Base-by-base conservation (phyloP, 768 basidiomycete species). In the Amyloporia xantha region DNA sequence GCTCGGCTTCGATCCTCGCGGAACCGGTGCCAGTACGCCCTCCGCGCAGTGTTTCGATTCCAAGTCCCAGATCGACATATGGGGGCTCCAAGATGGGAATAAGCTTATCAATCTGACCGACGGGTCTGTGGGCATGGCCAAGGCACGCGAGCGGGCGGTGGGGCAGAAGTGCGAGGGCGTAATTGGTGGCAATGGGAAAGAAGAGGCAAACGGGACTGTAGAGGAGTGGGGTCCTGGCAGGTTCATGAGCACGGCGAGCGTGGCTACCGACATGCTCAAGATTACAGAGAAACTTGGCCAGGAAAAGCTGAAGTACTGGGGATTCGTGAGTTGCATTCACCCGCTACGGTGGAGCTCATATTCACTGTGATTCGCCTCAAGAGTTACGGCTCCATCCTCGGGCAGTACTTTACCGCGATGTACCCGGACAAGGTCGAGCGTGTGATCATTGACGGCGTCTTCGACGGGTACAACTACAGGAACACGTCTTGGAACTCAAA, bases 351-450 rank as follows among this genome's bases (percentile, higher is more conserved):
- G 23, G 27, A 20, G 38, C 17, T 12, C n/a, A 0, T 1, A 33
- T 19, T 19, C 2, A 35, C 48, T 2, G 6, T 20, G 7, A 12
- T 5, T 4, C 12, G 2, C n/a, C 19, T 5, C 4, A 37, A 57
- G 56, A 57, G 56, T 40, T 57, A 57, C 28, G 52, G 52, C 1
- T 49, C 54, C 11, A 19, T 54, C 24, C 46, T 47, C 15, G 63
- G 64, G 10, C 56, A 57, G 40, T 54, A 57, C 43, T 67, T 59
- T 47, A 49, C 64, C 1, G 54, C 66, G 1, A 64, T 66, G 56
- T 67, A 61, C 51, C 66, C 66, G 10, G 59, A 66, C 51, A 58
- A 67, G 44, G 58, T 67, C 5, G 66, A 54, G 19, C 56, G 63
- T 2, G 27, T 67, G 1, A 53, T 66, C 30, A 57, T 67, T 23